phyloP scores from a whole-genome alignment of 164 flowering plant species.

The Nymphaea thermarum region DNA sequence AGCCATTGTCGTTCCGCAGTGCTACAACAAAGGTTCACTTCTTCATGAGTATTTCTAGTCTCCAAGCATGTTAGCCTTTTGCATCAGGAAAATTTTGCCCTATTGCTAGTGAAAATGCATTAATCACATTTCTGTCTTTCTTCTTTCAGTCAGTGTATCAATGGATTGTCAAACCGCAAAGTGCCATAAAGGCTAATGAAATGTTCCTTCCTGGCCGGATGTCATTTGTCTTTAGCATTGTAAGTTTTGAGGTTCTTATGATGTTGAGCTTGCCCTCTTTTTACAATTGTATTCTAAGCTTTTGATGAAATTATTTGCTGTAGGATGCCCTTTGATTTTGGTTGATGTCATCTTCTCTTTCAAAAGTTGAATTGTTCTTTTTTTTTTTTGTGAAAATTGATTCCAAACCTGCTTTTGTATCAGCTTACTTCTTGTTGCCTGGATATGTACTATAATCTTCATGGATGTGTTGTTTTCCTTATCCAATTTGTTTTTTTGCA shows the following conservation, averaged over 20 bases:
- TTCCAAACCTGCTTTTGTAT: no score
- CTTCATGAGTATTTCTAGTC: not conserved
- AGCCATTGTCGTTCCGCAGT: constrained; percentile 70
- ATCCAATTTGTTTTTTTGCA: no score
- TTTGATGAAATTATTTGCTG: no score
- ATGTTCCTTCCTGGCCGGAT: constrained; percentile 98
- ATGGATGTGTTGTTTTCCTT: no score
- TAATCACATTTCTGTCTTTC: not conserved
- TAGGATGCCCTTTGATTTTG: no score
- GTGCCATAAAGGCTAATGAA: constrained; percentile 67
- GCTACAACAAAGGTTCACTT: constrained; percentile 67
- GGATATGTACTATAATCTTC: no score
- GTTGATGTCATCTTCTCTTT: no score
- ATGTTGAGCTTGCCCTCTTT: not conserved
- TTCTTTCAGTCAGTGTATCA: constrained; percentile 74
- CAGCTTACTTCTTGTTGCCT: no score
- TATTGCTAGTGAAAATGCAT: not conserved
- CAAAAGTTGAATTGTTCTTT: no score
- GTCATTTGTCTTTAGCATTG: constrained; percentile 86
- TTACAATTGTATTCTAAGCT: no score
- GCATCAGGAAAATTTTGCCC: not conserved
- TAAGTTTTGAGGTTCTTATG: constrained; percentile 13
- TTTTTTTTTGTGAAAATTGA: no score
- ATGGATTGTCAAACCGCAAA: constrained; percentile 90
- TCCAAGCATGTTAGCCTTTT: not conserved